Evolutionary conservation across 1,284 basidiomycete genomes (phyloP).

Genomic region (Sporisorium sorghi): DNA sequence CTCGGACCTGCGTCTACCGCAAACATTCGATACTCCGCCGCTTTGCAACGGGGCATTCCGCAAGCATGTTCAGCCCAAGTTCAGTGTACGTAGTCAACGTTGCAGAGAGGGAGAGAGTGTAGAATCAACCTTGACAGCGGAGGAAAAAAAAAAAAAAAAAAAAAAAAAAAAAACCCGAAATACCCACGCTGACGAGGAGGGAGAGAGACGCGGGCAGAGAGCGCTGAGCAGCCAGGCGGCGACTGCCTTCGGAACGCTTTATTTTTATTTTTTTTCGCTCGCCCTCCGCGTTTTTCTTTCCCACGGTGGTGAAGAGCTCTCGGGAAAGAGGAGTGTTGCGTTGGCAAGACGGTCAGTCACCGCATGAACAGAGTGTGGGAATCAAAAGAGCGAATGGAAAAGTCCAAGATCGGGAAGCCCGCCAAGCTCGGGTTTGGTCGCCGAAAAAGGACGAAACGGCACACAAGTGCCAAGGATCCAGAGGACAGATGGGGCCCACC

Average conservation of each 20-base stretch:
- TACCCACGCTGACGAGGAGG: neutral
- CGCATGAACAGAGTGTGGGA: neutral
- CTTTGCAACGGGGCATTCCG: neutral
- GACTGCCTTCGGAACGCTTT: neutral
- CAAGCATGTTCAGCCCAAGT: too few relatives aligned
- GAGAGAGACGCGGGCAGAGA: too few relatives aligned
- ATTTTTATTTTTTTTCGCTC: too few relatives aligned
- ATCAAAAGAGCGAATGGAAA: neutral
- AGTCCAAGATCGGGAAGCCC: constrained; percentile 3
- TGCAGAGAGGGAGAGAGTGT: neutral
- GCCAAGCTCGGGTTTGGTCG: neutral
- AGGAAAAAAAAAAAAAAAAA: neutral
- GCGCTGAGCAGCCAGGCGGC: too few relatives aligned
- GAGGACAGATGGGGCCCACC: too few relatives aligned
- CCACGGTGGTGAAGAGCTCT: neutral
- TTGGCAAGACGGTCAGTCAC: neutral
- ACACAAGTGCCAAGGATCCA: too few relatives aligned
- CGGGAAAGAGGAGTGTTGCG: too few relatives aligned
- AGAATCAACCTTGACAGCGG: too few relatives aligned
- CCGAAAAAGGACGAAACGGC: neutral
- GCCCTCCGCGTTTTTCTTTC: neutral
- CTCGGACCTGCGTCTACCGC: constrained; percentile 11
- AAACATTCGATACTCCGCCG: constrained; percentile 1
- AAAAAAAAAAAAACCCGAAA: too few relatives aligned
- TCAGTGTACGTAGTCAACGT: neutral